Base-by-base conservation (phyloP, 257 asterid genomes). In the Catharanthus roseus region DNA sequence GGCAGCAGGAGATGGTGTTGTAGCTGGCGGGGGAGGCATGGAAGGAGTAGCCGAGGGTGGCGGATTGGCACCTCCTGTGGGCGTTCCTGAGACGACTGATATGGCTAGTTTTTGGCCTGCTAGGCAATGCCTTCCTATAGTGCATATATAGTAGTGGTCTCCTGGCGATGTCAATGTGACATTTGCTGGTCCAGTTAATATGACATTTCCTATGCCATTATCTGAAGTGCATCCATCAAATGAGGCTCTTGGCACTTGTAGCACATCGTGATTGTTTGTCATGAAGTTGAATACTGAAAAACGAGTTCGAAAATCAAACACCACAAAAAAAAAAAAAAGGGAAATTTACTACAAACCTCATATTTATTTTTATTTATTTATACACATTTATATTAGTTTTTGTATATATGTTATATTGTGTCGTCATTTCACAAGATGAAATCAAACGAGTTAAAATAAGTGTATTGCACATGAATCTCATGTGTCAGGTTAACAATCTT, bases 71-170 rank as follows among this genome's bases (percentile, higher is more conserved):
- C 82, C 65, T 0, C 77, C 76, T n/a, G n/a, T n/a, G 5, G 87
- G 77, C 16, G 80, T 61, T 36, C 75, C 68, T 0, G 79, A 75
- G 68, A 85, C 87, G 68, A 85, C 87, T 0, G 77, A 72, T 4
- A 85, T 65, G 38, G 81, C 72, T 0, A 87, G 83, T 55, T 75
- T 85, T 80, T 82, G 88, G 0, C 88, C 90, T 0, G 7, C 2
- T 28, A 8, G 53, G 68, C 92, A 87, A 56, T 87, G 92, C 54
- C 72, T 6, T 41, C 80, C 88, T 2, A 85, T 0, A 10, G 84
- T 77, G 81, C 86, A 87, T 44, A 87, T 85, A 77, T 75, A 87
- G 70, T 81, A 65, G 78, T 79, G 84, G 6, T 73, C 72, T 2
- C 89, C 90, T 34, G 73, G 41, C 2, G 87, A 42, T 68, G n/a